Conservation (phyloP, 2,329 filamentous ascomycete genomes). For the Blastomyces silverae region DNA sequence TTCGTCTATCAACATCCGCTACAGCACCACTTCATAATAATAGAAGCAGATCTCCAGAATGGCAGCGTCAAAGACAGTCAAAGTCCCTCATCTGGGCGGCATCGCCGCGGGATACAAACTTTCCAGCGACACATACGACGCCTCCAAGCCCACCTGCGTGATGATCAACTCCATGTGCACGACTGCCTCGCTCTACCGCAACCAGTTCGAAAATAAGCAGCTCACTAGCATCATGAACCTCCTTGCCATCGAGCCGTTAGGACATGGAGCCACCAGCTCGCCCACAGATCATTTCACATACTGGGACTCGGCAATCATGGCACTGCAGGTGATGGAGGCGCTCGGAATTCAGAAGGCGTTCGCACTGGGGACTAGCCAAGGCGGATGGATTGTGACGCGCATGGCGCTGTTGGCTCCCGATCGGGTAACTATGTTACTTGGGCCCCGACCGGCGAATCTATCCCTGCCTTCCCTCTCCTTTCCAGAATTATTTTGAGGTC, state of each 20-base stretch:
- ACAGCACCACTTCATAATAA: neutral
- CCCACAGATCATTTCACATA: constrained; percentile 47
- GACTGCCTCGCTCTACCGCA: constrained; percentile 41
- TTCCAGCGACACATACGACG: constrained; percentile 42
- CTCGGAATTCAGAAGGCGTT: constrained; percentile 43
- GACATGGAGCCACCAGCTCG: constrained; percentile 46
- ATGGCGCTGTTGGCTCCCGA: constrained; percentile 50
- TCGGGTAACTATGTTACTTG: constrained; percentile 33
- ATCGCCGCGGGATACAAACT: constrained; percentile 46
- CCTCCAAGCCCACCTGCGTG: constrained; percentile 47
- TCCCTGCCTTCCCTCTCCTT: no score
- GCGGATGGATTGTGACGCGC: constrained; percentile 47
- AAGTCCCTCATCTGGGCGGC: constrained; percentile 47
- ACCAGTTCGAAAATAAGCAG: constrained; percentile 35
- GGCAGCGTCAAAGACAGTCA: constrained; percentile 30
- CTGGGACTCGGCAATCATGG: constrained; percentile 51
- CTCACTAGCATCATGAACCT: constrained; percentile 43
- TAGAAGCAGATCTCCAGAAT: constrained; percentile 2
- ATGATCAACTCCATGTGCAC: constrained; percentile 49
- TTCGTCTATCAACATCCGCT: neutral
- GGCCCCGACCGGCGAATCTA: neutral
- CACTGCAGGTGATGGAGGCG: constrained; percentile 49
- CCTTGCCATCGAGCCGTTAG: constrained; percentile 49
- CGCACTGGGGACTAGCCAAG: constrained; percentile 48
- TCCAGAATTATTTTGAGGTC: no score